phyloP scores from a whole-genome alignment of 2,329 filamentous ascomycete genomes.

The Colletotrichum spinosum region DNA sequence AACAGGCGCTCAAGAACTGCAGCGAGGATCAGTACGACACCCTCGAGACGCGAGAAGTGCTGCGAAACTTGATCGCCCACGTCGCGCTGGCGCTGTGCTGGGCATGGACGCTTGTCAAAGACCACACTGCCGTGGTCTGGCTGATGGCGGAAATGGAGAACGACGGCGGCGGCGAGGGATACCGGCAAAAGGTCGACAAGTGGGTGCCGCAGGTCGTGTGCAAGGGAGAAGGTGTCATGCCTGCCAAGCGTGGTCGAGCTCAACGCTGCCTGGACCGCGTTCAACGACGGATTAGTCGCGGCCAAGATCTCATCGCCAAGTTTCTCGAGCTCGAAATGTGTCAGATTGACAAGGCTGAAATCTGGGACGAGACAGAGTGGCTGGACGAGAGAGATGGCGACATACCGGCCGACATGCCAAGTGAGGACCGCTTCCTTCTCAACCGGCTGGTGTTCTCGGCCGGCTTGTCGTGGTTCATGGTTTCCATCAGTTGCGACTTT shows the following conservation, averaged over 20 bases:
- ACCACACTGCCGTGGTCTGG: conserved; percentile 19
- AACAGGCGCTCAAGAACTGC: conserved; percentile 34
- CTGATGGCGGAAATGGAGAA: conserved; percentile 22
- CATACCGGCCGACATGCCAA: conserved; percentile 19
- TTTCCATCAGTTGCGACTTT: conserved; percentile 36
- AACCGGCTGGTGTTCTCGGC: conserved; percentile 31
- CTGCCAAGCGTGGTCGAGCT: not conserved
- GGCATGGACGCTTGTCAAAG: conserved; percentile 19
- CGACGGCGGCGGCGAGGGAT: not conserved
- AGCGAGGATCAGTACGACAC: conserved; percentile 14
- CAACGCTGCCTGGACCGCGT: conserved; percentile 18
- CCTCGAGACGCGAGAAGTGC: conserved; percentile 25
- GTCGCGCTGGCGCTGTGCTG: conserved; percentile 30
- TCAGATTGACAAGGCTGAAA: not conserved
- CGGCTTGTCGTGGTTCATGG: conserved; percentile 31
- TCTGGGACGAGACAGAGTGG: conserved; percentile 30
- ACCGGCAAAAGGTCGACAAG: not conserved
- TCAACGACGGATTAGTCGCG: conserved; percentile 25
- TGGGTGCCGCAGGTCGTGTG: conserved; percentile 17
- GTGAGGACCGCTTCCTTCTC: conserved; percentile 18
- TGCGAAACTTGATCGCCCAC: conserved; percentile 26
- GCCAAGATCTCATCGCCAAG: conserved; percentile 18
- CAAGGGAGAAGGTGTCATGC: conserved; percentile 22
- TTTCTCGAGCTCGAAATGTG: conserved; percentile 30
- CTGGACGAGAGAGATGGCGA: conserved; percentile 27